Conservation (phyloP, 176 grass and related monocot species). For the Luzula sylvatica region DNA sequence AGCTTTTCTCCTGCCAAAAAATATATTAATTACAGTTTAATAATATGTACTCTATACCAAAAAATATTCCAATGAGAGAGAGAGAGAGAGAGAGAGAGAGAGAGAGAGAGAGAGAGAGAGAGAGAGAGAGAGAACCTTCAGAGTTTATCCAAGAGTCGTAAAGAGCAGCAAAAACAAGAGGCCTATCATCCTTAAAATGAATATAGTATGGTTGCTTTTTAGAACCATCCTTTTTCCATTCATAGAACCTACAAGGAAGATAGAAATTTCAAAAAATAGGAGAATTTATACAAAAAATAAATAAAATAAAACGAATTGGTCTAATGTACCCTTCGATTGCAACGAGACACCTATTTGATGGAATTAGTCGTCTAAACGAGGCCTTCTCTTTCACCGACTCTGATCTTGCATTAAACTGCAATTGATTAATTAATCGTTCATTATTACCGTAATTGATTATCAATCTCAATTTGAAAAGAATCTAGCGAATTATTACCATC, state of each 20-base stretch:
- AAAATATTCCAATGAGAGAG: too few relatives aligned
- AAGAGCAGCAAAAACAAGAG: conserved; percentile 79
- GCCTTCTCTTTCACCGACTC: conserved; percentile 90
- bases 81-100: neutral
- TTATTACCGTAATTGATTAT: neutral
- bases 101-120: neutral
- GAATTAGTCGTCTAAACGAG: conserved; percentile 74
- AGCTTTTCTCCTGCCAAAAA: conserved; percentile 50
- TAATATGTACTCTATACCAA: too few relatives aligned
- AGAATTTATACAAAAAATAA: neutral
- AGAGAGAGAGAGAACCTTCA: conserved; percentile 40
- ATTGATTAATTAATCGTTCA: neutral
- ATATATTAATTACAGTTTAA: conserved; percentile 7
- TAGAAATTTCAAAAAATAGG: neutral
- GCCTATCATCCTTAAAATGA: conserved; percentile 62
- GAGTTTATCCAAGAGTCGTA: conserved; percentile 65
- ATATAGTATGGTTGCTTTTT: conserved; percentile 83
- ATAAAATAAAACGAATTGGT: neutral
- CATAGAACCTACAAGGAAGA: conserved; percentile 51
- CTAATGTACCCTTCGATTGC: conserved; percentile 82
- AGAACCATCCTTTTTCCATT: conserved; percentile 93
- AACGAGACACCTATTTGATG: conserved; percentile 71
- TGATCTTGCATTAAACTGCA: conserved; percentile 92
- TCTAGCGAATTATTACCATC: conserved; percentile 38
- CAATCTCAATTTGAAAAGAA: neutral